Evolutionary conservation across 169 alveolate genomes (phyloP).

Genomic region (Plasmodium fragile): DNA sequence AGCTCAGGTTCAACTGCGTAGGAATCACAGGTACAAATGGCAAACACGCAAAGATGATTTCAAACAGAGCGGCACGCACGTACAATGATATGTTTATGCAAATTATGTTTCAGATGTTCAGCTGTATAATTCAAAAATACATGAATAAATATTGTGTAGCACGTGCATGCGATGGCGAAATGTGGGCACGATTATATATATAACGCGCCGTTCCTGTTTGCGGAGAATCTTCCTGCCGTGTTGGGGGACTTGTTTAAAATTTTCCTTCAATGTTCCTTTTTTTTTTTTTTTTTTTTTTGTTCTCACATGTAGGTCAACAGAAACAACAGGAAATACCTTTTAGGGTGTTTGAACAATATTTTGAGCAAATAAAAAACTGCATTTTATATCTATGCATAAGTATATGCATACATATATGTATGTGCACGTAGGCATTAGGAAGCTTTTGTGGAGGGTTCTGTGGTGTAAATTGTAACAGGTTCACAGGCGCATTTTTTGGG

Average conservation of each 20-base stretch:
- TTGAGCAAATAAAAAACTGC: background rate
- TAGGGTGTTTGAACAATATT: background rate
- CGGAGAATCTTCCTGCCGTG: background rate
- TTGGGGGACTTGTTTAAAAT: background rate
- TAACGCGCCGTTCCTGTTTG: background rate
- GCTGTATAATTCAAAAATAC: background rate
- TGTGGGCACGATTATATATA: background rate
- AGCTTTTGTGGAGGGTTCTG: background rate
- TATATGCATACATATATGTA: constrained; percentile 20
- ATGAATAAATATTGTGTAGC: background rate
- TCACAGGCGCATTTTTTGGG: background rate
- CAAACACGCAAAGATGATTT: background rate
- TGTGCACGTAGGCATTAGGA: background rate
- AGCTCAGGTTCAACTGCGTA: background rate
- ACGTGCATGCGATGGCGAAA: background rate
- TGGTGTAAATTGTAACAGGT: background rate
- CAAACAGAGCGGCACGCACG: background rate
- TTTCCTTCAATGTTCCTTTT: background rate
- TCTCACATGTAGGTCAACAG: background rate
- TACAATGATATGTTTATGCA: background rate
- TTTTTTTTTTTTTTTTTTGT: background rate
- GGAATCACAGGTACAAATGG: background rate
- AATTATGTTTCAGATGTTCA: background rate
- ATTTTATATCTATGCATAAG: background rate
- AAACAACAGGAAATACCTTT: background rate